Evolutionary conservation across 2,329 filamentous ascomycete species (phyloP), one percentile per base, ranked within the genome.

Genomic region (Exophiala phaeomuriformis): DNA sequence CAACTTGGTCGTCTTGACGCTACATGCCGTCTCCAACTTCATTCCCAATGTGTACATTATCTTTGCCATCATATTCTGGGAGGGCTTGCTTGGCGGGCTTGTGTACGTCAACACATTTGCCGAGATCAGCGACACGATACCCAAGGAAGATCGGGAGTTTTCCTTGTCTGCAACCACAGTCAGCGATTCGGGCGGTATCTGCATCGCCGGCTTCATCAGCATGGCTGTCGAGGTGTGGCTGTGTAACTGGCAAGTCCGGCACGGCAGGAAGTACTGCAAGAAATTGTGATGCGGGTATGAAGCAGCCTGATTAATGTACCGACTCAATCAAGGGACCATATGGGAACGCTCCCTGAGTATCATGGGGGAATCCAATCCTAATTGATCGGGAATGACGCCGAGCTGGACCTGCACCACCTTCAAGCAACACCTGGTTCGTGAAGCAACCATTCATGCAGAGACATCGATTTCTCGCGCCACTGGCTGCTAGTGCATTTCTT

Each of bases 71-170:
- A 77, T 96, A 19, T 93, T 97, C 65, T 97, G 91, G 91, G 93
- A 97, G 68, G 93, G 93, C 0, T 69, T 97, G 8, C 75, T 98
- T 0, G 93, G 93, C 0, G 93, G 93, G 0, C 77, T 89, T 2
- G 93, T 97, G 0, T 98, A 98, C 64, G 90, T 97, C 55, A 95
- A 91, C 64, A 95, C 90, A 0, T 98, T 97, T 69, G 89, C 90
- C 0, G 88, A 94, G 67, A 96, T 98, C 57, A 85, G 89, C 67
- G 89, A 96, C 64, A 83, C 84, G 4, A 83, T 96, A 1, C 82
- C 83, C 0, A 74, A 78, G 3, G 80, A 83, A 32, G 90, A 96
- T 49, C 79, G 91, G 4, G 93, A 98, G 71, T 97, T 97, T 66
- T 94, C 88, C 55, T 73, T 98, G 1, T 84, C 88, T 0, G 91